phyloP scores from a whole-genome alignment of 2,329 filamentous ascomycete species.

The Cryphonectria parasitica region DNA sequence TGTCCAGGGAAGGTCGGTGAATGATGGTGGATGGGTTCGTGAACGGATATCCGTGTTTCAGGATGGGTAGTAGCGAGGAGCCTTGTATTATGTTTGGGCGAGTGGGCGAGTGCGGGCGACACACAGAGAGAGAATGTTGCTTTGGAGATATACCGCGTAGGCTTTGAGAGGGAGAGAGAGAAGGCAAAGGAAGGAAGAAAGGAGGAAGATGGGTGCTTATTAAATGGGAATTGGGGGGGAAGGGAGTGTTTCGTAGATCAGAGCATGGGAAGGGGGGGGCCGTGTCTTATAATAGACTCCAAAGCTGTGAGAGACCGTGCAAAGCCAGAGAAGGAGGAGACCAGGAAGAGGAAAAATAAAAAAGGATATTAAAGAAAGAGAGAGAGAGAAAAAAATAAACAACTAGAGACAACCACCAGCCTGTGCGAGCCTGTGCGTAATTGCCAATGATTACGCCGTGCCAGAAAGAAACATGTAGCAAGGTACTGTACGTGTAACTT shows the following conservation, averaged over 20 bases:
- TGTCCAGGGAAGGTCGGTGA: neutral
- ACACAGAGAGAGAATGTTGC: neutral
- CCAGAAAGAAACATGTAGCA: slow-evolving; percentile 13
- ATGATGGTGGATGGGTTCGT: slow-evolving; percentile 2
- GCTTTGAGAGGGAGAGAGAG: slow-evolving; percentile 21
- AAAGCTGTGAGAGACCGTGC: slow-evolving; percentile 27
- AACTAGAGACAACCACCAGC: neutral
- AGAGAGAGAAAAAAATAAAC: neutral
- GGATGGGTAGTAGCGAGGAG: slow-evolving; percentile 11
- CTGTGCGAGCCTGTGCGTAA: slow-evolving; percentile 14
- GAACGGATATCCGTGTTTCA: slow-evolving; percentile 22
- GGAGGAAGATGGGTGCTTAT: slow-evolving; percentile 18
- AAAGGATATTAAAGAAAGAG: neutral
- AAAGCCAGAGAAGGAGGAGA: neutral
- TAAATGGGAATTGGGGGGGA: slow-evolving; percentile 25
- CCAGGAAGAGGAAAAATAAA: neutral
- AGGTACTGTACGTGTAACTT: slow-evolving; percentile 2
- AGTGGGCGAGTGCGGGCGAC: no score
- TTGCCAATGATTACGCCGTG: slow-evolving; percentile 16
- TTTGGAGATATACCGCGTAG: slow-evolving; percentile 8
- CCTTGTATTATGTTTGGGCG: neutral
- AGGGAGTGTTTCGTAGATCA: slow-evolving; percentile 29
- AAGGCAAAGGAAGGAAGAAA: slow-evolving; percentile 14
- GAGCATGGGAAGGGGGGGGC: slow-evolving; percentile 31
- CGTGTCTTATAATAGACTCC: slow-evolving; percentile 33